Base-by-base conservation (phyloP, 768 basidiomycete species). In the Suillus americanus region DNA sequence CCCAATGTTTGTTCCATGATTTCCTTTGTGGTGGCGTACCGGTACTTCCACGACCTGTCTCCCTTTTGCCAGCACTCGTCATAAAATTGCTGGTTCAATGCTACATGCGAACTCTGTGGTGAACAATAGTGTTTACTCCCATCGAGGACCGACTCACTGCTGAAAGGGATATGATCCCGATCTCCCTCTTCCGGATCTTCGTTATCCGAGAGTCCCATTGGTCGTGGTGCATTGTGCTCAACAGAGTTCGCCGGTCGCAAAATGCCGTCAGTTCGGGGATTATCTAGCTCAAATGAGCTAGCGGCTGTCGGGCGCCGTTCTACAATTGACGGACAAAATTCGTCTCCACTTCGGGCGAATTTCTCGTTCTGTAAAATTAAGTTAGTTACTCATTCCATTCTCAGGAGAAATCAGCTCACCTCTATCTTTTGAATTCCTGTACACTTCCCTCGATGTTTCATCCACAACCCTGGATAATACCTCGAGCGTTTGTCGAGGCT, bases 391-490 rank as follows among this genome's bases (percentile, higher is more conserved):
- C 14, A 2, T 41, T 38, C 2, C n/a, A 48, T 51, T 61, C 23
- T 48, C 23, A 30, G 37, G 10, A 16, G 7, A 54, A 28, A 18
- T 18, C 20, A 16, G 64, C 76, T 72, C 18, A 77, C 75, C 70
- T 76, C 68, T 2, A 70, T 61, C 43, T 65, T 68, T 53, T 66
- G 65, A 46, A 75, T 65, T 33, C 59, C 23, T 30, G 65, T 68
- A 45, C 78, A 78, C 63, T 77, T 77, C 3, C 63, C 33, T 48
- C 62, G 71, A 61, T 78, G 77, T 64, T 78, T 78, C 59, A 57
- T 43, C 77, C 77, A 78, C 9, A 78, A 46, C 8, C 77, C 77
- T 18, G 77, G 75, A 48, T 78, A 79, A 66, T 79, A 79, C 30
- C 65, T 60, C 3, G 72, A 76, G 50, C 77, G 62, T 61, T 75